phyloP scores from a whole-genome alignment of 192 early-diverging fungal genomes.

The Coemansia sp. region DNA sequence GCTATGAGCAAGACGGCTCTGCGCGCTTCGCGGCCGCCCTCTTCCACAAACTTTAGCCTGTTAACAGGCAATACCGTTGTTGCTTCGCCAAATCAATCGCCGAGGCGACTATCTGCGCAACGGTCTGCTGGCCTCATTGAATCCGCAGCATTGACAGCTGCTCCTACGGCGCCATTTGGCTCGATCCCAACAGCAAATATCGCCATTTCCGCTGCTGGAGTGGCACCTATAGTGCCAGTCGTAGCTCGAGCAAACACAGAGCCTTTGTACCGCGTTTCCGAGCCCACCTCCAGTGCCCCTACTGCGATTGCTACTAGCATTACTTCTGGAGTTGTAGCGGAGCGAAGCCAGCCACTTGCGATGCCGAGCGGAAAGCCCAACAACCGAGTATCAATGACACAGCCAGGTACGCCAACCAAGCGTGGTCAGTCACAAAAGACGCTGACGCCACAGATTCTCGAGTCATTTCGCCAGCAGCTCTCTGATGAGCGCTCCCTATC shows the following conservation, averaged over 20 bases:
- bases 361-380: background rate
- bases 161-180: background rate
- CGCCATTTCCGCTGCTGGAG: background rate
- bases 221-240: background rate
- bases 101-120: background rate
- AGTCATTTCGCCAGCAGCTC: slow-evolving; percentile 32
- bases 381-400: slow-evolving; percentile 17
- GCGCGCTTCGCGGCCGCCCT: slow-evolving; percentile 19
- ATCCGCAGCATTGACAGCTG: background rate
- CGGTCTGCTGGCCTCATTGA: background rate
- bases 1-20: slow-evolving; percentile 8
- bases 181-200: background rate
- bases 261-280: slow-evolving; percentile 25
- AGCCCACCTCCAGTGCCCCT: background rate
- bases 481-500: slow-evolving; percentile 20
- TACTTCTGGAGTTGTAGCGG: background rate
- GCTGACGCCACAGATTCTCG: slow-evolving; percentile 54
- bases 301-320: background rate
- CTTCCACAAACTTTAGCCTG: slow-evolving; percentile 16
- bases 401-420: slow-evolving; percentile 35
- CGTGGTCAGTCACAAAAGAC: slow-evolving; percentile 48
- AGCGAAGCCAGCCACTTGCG: background rate
- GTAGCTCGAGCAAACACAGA: slow-evolving; percentile 46
- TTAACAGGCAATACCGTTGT: slow-evolving; percentile 47
- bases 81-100: slow-evolving; percentile 45